These are phyloP conservation scores for Calonectria multiphialidica DNA, from an alignment of 2,329 filamentous ascomycete genomes.

Conservation along the genomic window DNA sequence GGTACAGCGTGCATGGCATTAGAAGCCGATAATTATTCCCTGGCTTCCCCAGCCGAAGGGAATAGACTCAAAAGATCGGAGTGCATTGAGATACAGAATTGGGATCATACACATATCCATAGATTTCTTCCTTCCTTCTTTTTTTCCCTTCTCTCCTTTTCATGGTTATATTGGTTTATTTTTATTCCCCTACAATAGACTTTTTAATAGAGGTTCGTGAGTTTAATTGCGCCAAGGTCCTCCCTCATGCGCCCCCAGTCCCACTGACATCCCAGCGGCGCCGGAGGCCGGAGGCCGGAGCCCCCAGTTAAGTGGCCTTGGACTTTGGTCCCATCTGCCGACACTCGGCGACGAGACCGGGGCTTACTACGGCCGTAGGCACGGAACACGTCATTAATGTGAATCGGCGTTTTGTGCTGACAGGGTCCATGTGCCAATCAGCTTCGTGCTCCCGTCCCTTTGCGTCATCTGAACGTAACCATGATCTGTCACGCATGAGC, in stretches of 20 bases:
- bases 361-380: not conserved
- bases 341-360: not conserved
- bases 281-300: conserved; percentile 23
- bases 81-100: not conserved
- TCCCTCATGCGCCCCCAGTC: not conserved
- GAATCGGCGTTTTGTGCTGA: conserved; percentile 4
- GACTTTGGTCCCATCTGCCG: not conserved
- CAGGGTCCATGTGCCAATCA: not conserved
- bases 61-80: not conserved
- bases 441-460: not conserved
- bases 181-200: not conserved
- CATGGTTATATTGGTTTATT: too few species aligned
- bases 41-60: not conserved
- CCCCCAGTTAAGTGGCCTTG: not conserved
- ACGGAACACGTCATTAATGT: not conserved
- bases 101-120: too few species aligned
- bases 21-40: not conserved
- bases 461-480: conserved; percentile 11
- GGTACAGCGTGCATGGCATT: not conserved
- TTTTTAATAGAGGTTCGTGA: not conserved
- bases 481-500: not conserved
- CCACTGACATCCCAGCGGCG: not conserved
- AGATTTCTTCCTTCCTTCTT: not conserved
- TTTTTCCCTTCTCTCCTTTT: too few species aligned
- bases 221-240: not conserved